Conservation (phyloP, 2,329 filamentous ascomycete species). For the Colletotrichum sp. region DNA sequence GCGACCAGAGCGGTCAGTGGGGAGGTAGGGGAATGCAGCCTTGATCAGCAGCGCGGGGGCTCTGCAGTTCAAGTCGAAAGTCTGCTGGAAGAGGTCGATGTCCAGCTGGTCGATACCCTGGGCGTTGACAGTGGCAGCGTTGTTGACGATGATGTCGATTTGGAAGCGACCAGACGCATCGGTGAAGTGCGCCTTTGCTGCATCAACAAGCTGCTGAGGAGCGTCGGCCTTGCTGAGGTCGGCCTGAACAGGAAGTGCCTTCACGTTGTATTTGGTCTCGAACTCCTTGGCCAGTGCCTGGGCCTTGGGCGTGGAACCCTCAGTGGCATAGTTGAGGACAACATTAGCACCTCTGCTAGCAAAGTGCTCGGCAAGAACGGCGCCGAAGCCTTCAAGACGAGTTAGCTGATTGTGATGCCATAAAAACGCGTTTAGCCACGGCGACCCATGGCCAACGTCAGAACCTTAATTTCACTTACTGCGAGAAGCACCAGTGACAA, state of each 20-base stretch:
- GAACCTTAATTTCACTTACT: slow-evolving; percentile 50
- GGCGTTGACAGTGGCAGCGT: slow-evolving; percentile 71
- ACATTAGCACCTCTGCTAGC: slow-evolving; percentile 74
- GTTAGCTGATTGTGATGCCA: neutral
- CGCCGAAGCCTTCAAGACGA: slow-evolving; percentile 68
- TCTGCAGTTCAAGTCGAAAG: slow-evolving; percentile 82
- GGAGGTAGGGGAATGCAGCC: slow-evolving; percentile 73
- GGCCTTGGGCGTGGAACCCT: slow-evolving; percentile 32
- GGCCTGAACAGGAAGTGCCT: slow-evolving; percentile 69
- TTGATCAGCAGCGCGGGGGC: slow-evolving; percentile 81
- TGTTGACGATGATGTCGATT: slow-evolving; percentile 87
- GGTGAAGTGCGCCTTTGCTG: slow-evolving; percentile 63
- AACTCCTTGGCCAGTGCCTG: slow-evolving; percentile 54
- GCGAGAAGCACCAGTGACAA: slow-evolving; percentile 80
- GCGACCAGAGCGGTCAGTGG: slow-evolving; percentile 64
- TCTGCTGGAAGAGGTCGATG: slow-evolving; percentile 67
- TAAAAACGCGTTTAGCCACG: neutral
- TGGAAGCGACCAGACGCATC: slow-evolving; percentile 57
- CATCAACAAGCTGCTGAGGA: slow-evolving; percentile 62
- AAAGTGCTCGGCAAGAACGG: slow-evolving; percentile 67
- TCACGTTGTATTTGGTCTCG: slow-evolving; percentile 53
- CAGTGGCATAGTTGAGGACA: slow-evolving; percentile 73
- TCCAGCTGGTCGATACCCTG: slow-evolving; percentile 59
- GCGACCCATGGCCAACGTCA: neutral
- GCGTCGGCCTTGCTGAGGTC: slow-evolving; percentile 70